Conservation (phyloP, 768 basidiomycete genomes). For the Auricularia sp. region DNA sequence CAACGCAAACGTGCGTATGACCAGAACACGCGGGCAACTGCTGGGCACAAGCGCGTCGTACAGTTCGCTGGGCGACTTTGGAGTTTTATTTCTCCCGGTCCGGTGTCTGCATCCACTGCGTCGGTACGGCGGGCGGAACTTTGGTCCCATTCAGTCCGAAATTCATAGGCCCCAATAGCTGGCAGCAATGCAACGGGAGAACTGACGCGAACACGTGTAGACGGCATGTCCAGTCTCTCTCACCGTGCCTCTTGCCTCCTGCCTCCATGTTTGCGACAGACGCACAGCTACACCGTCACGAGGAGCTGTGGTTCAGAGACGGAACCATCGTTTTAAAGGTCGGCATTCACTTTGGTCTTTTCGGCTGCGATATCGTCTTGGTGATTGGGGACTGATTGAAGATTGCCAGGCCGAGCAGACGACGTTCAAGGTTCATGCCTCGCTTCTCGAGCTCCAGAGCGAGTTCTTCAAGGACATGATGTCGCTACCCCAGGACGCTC, state of each 20-base stretch:
- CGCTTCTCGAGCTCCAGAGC: constrained; percentile 64
- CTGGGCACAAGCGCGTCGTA: too few species aligned
- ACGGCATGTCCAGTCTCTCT: not conserved
- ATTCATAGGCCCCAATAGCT: too few species aligned
- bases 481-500: constrained; percentile 44
- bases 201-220: too few species aligned
- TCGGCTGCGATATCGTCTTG: too few species aligned
- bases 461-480: constrained; percentile 68
- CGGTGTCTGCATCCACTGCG: too few species aligned
- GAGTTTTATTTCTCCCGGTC: too few species aligned
- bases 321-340: not conserved
- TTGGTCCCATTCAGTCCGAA: too few species aligned
- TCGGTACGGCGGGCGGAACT: too few species aligned
- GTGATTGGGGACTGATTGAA: not conserved
- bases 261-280: not conserved
- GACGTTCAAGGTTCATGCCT: constrained; percentile 62
- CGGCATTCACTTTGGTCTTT: not conserved
- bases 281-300: not conserved
- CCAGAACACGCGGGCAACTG: too few species aligned
- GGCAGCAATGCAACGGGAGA: too few species aligned
- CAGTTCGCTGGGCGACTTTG: too few species aligned
- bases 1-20: too few species aligned
- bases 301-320: not conserved
- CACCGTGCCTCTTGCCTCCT: not conserved
- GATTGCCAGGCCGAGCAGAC: not conserved